phyloP scores from a whole-genome alignment of 148 eudicot species.

The Cornus florida region DNA sequence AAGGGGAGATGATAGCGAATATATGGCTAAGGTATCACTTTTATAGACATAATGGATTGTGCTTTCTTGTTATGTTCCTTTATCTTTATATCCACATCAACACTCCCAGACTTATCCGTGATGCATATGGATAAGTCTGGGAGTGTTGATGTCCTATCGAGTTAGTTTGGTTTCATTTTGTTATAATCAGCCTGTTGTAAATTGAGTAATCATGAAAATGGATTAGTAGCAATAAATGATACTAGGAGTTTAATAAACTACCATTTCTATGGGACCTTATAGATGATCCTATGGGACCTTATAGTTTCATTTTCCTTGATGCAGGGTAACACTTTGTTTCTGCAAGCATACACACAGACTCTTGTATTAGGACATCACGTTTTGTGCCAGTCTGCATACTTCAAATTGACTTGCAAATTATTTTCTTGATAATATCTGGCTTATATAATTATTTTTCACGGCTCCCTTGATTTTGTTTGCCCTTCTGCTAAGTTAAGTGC shows the following conservation, averaged over 20 bases:
- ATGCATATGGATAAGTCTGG: not conserved
- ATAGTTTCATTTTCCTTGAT: not conserved
- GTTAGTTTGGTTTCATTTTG: not conserved
- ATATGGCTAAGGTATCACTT: slow-evolving; percentile 87
- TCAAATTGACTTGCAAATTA: not conserved
- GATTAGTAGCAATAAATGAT: not conserved
- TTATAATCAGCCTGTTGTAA: not conserved
- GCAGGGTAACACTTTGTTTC: not conserved
- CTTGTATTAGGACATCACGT: not conserved
- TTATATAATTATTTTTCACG: not conserved
- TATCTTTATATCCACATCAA: not conserved
- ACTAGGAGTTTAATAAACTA: too few relatives aligned
- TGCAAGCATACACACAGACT: not conserved
- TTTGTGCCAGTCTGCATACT: not conserved
- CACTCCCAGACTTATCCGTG: too few relatives aligned
- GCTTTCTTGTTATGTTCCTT: slow-evolving; percentile 1
- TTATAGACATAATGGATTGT: slow-evolving; percentile 4
- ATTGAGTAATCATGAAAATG: not conserved
- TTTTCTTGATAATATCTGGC: not conserved
- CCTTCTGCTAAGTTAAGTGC: not conserved
- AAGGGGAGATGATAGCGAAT: slow-evolving; percentile 96
- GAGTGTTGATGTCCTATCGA: not conserved
- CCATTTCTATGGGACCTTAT: not conserved
- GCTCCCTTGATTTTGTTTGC: not conserved
- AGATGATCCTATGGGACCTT: not conserved